Conservation (phyloP, 139 green algal species). For the Micractinium conductrix region DNA sequence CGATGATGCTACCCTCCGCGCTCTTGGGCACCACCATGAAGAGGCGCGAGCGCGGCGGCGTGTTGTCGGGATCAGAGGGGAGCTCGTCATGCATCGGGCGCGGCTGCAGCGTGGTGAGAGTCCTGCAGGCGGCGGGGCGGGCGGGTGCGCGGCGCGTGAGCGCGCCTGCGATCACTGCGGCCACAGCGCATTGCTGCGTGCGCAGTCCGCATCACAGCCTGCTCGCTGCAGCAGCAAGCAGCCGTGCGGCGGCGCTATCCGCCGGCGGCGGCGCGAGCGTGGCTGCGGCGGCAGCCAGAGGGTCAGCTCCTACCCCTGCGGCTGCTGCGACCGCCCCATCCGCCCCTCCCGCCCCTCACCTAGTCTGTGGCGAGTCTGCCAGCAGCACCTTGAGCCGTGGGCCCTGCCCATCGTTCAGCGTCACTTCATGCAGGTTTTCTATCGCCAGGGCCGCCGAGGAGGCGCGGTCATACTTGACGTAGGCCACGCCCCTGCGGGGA, state of each 20-base stretch:
- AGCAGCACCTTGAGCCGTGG: conserved; percentile 91
- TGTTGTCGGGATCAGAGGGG: conserved; percentile 87
- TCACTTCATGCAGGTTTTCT: conserved; percentile 84
- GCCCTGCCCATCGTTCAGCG: conserved; percentile 86
- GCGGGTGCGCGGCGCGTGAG: neutral
- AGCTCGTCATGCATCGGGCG: conserved; percentile 57
- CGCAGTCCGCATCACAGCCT: no score
- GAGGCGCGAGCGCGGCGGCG: conserved; percentile 80
- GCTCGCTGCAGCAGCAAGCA: neutral
- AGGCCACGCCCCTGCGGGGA: conserved; percentile 71
- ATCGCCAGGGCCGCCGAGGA: conserved; percentile 81
- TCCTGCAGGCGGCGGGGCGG: conserved; percentile 14
- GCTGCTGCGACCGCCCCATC: neutral
- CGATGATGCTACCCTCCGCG: conserved; percentile 71
- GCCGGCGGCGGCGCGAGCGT: neutral
- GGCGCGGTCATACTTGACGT: conserved; percentile 89
- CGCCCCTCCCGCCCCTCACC: conserved; percentile 13
- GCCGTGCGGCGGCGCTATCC: neutral
- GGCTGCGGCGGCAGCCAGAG: neutral
- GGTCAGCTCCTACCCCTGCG: neutral
- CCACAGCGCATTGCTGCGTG: neutral
- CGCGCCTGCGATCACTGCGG: neutral
- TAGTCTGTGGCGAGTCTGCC: conserved; percentile 78
- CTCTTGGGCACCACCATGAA: conserved; percentile 94
- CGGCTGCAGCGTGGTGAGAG: conserved; percentile 22